Conservation (phyloP, 345 rosid species). For the Orychophragmus violaceus region DNA sequence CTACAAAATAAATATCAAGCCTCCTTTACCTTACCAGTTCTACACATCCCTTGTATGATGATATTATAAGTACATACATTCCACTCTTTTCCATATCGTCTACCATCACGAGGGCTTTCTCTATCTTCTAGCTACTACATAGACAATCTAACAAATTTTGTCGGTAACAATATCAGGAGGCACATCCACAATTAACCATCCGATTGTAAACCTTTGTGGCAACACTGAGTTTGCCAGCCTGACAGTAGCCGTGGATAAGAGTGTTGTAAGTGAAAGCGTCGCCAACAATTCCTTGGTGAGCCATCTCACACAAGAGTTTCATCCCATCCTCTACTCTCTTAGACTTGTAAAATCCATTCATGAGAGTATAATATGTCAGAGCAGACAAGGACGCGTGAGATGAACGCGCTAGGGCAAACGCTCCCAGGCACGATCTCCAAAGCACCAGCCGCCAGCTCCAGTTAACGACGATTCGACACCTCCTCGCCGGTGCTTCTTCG, state of each 20-base stretch:
- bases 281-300: slow-evolving; percentile 1
- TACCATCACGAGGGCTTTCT: slow-evolving; percentile 16
- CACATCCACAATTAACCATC: slow-evolving; percentile 21
- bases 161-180: slow-evolving; percentile 19
- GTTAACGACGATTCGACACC: no score
- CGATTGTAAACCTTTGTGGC: not conserved
- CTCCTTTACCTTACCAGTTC: slow-evolving; percentile 4
- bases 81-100: slow-evolving; percentile 13
- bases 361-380: no score
- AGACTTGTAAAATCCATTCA: slow-evolving; percentile 11
- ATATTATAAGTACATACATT: slow-evolving; percentile 11
- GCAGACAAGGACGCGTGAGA: no score
- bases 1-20: slow-evolving; percentile 11
- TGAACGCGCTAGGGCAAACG: no score
- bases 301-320: slow-evolving; percentile 13
- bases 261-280: slow-evolving; percentile 17
- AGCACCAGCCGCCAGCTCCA: no score
- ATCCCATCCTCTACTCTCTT: slow-evolving; percentile 19
- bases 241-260: slow-evolving; percentile 20
- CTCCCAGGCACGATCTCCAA: no score
- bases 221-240: no score
- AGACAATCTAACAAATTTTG: slow-evolving; percentile 17
- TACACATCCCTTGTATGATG: slow-evolving; percentile 27
- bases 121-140: slow-evolving; percentile 16
- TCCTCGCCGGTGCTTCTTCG: no score